Base-by-base conservation (phyloP, 2,329 filamentous ascomycete species). In the Fusarium irregulare region DNA sequence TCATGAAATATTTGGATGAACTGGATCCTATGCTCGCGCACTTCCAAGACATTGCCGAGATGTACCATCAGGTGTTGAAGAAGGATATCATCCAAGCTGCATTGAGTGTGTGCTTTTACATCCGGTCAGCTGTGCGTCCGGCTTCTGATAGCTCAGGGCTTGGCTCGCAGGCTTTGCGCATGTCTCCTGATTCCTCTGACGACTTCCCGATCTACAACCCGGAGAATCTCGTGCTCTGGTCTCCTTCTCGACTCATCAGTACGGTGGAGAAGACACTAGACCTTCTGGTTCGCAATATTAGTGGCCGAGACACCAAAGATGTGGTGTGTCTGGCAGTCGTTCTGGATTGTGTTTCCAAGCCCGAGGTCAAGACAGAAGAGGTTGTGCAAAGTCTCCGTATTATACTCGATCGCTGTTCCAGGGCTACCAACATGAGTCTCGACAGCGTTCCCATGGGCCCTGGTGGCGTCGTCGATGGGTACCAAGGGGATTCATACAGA, bases 1-100 rank as follows among this genome's bases (percentile, higher is more conserved):
- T 88, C n/a, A 78, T 88, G 49, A 84, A 83, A 16, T 87, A 87
- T 60, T 77, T 87, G 46, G 85, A 88, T 64, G 85, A 88, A 64
- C 75, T 88, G 8, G 85, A 88, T 61, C 83, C 84, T 0, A 74
- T 78, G 25, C 78, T 82, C 7, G 78, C 83, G 4, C 81, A 83
- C 48, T 87, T 84, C 54, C 77, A 80, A 42, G 82, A 84, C 44
- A 79, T 86, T 25, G 81, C 81, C 68, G 83, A 86, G 60, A 85
- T 87, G 80, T 86, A 87, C 57, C 81, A 86, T 61, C 80, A 86
- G 50, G 79, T 87, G 13, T 74, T 88, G 37, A 86, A 85, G 70
- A 82, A 83, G 63, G 86, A 88, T 66, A 84, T 88, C 25, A 78
- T 87, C 21, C 85, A 88, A 73, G 85, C 86, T 0, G 84, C 85